phyloP scores from a whole-genome alignment of 306 rosid species.

The Prunus salicina region DNA sequence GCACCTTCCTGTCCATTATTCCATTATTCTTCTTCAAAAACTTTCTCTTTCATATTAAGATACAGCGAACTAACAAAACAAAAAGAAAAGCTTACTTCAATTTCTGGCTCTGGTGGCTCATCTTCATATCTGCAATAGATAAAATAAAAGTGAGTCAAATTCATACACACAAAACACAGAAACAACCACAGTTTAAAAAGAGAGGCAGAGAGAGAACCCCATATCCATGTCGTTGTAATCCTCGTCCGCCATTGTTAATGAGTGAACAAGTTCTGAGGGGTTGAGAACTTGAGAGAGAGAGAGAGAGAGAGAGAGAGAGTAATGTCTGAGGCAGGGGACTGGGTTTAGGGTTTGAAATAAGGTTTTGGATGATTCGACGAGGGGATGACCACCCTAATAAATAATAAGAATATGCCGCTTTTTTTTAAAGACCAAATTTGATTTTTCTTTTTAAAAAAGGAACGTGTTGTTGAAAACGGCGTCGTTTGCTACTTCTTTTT shows the following conservation, averaged over 20 bases:
- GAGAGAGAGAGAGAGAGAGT: not conserved
- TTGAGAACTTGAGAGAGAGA: not conserved
- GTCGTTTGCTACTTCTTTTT: no score
- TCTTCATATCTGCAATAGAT: constrained; percentile 65
- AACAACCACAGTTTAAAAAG: not conserved
- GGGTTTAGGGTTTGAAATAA: not conserved
- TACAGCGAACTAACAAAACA: not conserved
- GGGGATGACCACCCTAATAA: not conserved
- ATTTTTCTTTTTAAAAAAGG: no score
- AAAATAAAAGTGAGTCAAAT: not conserved
- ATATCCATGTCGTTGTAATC: constrained; percentile 40
- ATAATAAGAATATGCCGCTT: no score
- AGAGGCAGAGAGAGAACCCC: constrained; percentile 31
- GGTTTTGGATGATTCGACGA: not conserved
- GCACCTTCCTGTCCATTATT: constrained; percentile 70
- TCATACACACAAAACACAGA: not conserved
- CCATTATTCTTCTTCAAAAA: not conserved
- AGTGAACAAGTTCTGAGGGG: not conserved
- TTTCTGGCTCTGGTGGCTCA: constrained; percentile 85
- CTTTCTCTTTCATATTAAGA: not conserved
- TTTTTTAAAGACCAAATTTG: no score
- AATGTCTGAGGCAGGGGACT: not conserved
- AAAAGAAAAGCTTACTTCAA: constrained; percentile 47
- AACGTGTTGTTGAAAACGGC: no score
- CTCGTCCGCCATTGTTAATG: constrained; percentile 42